A percentile compares a stretch with the other conserved stretches of the same genome.
phyloP scores from a whole-genome alignment of 2,329 filamentous ascomycete species.

The Cladophialophora bantiana region DNA sequence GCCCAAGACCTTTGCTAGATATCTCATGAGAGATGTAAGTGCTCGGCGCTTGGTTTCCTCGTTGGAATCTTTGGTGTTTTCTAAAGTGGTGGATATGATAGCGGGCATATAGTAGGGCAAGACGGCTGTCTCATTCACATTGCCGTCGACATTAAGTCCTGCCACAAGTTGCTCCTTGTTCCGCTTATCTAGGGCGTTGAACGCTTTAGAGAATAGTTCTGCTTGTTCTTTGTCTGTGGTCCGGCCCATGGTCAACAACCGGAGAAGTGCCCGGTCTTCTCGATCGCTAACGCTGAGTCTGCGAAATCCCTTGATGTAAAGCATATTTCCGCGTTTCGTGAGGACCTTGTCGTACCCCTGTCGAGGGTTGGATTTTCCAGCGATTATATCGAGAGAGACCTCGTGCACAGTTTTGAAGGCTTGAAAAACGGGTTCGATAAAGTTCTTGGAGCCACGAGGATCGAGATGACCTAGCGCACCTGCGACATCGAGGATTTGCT shows the following conservation, averaged over 20 bases:
- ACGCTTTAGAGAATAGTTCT: slow-evolving; percentile 43
- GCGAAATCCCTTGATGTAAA: slow-evolving; percentile 43
- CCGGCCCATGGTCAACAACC: slow-evolving; percentile 49
- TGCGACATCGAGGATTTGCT: slow-evolving; percentile 50
- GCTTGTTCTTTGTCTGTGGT: slow-evolving; percentile 44
- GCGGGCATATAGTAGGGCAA: slow-evolving; percentile 51
- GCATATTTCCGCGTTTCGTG: slow-evolving; percentile 42
- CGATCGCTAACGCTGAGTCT: slow-evolving; percentile 39
- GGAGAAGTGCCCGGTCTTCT: slow-evolving; percentile 47
- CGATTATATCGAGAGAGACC: slow-evolving; percentile 44
- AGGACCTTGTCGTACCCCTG: slow-evolving; percentile 47
- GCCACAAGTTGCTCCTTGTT: slow-evolving; percentile 40
- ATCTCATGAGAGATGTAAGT: slow-evolving; percentile 43
- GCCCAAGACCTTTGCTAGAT: slow-evolving; percentile 43
- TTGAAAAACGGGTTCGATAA: slow-evolving; percentile 47
- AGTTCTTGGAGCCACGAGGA: slow-evolving; percentile 43
- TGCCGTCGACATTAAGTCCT: slow-evolving; percentile 48
- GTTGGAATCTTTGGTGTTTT: slow-evolving; percentile 36
- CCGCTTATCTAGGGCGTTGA: slow-evolving; percentile 37
- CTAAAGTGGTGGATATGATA: slow-evolving; percentile 45
- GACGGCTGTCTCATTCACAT: slow-evolving; percentile 46
- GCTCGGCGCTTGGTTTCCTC: slow-evolving; percentile 36
- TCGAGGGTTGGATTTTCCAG: slow-evolving; percentile 37
- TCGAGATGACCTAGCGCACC: slow-evolving; percentile 49
- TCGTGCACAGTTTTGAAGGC: slow-evolving; percentile 45